phyloP scores from a whole-genome alignment of 371 early-diverging fungal genomes.

The Blakeslea trispora region DNA sequence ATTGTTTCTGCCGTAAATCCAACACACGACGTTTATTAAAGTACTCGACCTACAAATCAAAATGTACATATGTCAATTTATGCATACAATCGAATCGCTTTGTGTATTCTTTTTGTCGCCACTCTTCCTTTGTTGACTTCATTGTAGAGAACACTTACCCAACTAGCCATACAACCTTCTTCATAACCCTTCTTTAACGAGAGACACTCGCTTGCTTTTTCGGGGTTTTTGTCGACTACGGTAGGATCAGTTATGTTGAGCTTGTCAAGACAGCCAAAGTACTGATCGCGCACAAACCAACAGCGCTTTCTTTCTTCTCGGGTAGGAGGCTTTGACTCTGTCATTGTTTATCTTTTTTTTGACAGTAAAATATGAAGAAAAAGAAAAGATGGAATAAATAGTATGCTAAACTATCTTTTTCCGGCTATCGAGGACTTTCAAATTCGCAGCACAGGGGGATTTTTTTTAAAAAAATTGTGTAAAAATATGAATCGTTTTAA shows the following conservation, averaged over 20 bases:
- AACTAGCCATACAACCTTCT: conserved; percentile 54
- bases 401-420: no score
- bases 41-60: conserved; percentile 44
- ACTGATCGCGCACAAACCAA: conserved; percentile 59
- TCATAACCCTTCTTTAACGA: conserved; percentile 48
- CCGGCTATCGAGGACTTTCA: no score
- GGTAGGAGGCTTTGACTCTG: conserved; percentile 47
- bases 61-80: not conserved
- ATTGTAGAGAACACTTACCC: conserved; percentile 49
- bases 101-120: no score
- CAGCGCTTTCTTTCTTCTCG: conserved; percentile 59
- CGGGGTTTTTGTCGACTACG: conserved; percentile 49
- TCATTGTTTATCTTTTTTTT: conserved; percentile 1
- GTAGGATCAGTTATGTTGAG: conserved; percentile 52
- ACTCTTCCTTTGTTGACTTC: no score
- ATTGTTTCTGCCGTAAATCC: conserved; percentile 49
- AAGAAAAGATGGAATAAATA: conserved; percentile 3
- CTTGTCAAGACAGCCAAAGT: conserved; percentile 55
- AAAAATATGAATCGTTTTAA: no score
- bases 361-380: not conserved
- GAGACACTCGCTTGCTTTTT: conserved; percentile 41
- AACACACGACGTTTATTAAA: conserved; percentile 56
- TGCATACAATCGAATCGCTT: not conserved
- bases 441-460: not conserved
- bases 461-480: no score